Percentiles rank a stretch among this genome's conserved stretches.
phyloP scores from a whole-genome alignment of 164 flowering plant species.

The Vitis rotundifolia region DNA sequence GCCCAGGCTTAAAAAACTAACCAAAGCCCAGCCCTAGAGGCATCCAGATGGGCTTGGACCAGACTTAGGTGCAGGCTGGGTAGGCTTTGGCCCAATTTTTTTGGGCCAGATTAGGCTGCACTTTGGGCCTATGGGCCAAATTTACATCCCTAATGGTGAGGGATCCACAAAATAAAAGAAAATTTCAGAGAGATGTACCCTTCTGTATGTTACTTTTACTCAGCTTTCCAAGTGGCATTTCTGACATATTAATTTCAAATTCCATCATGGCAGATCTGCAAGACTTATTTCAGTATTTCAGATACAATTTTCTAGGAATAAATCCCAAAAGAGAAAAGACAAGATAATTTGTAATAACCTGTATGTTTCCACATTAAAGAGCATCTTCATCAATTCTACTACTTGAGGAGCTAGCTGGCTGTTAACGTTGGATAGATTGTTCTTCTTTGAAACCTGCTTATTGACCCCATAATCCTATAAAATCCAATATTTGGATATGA shows the following conservation, averaged over 20 bases:
- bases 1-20: too few species aligned
- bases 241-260: slow-evolving; percentile 92
- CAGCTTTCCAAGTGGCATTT: slow-evolving; percentile 98
- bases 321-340: not conserved
- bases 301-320: not conserved
- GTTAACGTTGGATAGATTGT: slow-evolving; percentile 18
- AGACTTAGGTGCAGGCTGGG: too few species aligned
- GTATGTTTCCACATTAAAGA: slow-evolving; percentile 89
- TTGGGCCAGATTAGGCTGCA: too few species aligned
- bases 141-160: too few species aligned
- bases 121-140: too few species aligned
- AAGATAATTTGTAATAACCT: slow-evolving; percentile 42
- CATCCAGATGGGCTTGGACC: too few species aligned
- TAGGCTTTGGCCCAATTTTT: too few species aligned
- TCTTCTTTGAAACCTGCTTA: slow-evolving; percentile 49
- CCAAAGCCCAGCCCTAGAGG: too few species aligned
- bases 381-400: slow-evolving; percentile 84
- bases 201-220: slow-evolving; percentile 89
- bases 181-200: slow-evolving; percentile 38
- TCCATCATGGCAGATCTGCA: slow-evolving; percentile 98
- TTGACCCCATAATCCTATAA: slow-evolving; percentile 88
- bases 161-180: not conserved
- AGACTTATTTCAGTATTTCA: slow-evolving; percentile 8
- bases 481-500: slow-evolving; percentile 4
- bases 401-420: slow-evolving; percentile 75